Conservation (phyloP, 306 rosid species). For the Senna siamea region DNA sequence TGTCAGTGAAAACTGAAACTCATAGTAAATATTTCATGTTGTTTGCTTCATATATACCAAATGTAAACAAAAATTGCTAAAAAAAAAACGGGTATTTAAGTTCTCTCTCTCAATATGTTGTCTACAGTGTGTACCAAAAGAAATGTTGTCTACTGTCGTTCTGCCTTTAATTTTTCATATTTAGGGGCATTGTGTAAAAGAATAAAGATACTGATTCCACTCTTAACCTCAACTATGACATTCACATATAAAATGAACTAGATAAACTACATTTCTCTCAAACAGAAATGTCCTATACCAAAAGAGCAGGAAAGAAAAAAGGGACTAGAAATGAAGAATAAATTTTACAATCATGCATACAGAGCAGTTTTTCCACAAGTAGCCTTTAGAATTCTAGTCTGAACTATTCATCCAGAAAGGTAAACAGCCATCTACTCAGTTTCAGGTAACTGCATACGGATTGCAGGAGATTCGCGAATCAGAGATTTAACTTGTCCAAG, state of each 20-base stretch:
- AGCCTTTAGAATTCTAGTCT: slow-evolving; percentile 32
- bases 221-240: background rate
- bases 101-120: background rate
- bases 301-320: too few relatives aligned
- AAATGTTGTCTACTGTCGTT: background rate
- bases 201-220: background rate
- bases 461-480: slow-evolving; percentile 53
- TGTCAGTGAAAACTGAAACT: slow-evolving; percentile 22
- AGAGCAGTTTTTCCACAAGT: background rate
- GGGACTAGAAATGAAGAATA: background rate
- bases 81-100: background rate
- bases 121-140: too few relatives aligned
- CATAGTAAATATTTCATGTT: background rate
- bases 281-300: background rate
- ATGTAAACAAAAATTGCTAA: background rate
- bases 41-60: slow-evolving; percentile 1
- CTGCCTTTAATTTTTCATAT: background rate
- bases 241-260: background rate
- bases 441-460: slow-evolving; percentile 46
- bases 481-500: slow-evolving; percentile 55
- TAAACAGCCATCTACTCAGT: slow-evolving; percentile 34
- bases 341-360: slow-evolving; percentile 16
- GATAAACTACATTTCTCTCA: background rate
- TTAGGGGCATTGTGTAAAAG: background rate
- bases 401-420: slow-evolving; percentile 8